A percentile compares a stretch with the other conserved stretches of the same genome.
Conservation (phyloP, 805 yeast genomes). For the Zygoascus tannicola region DNA sequence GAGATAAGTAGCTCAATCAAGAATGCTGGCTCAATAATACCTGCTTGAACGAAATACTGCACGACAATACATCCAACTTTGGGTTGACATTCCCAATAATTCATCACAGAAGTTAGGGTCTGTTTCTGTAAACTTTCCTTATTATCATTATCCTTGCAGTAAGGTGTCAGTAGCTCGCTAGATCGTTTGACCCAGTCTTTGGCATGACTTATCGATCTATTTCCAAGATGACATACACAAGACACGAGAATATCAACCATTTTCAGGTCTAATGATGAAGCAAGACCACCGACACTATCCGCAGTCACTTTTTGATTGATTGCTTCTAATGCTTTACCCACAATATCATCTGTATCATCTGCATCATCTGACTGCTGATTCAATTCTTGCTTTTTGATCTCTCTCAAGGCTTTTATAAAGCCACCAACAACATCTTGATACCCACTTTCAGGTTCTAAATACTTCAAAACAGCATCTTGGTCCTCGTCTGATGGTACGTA, state of each 20-base stretch:
- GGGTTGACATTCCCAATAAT: constrained; percentile 58
- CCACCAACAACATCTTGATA: constrained; percentile 30
- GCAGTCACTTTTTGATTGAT: constrained; percentile 17
- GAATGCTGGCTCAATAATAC: constrained; percentile 27
- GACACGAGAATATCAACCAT: constrained; percentile 57
- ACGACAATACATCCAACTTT: constrained; percentile 54
- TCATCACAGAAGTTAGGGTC: constrained; percentile 46
- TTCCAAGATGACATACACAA: constrained; percentile 71
- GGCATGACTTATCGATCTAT: constrained; percentile 76
- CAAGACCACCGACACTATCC: constrained; percentile 26
- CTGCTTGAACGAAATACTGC: constrained; percentile 41
- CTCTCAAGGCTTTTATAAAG: constrained; percentile 28
- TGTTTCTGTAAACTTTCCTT: constrained; percentile 25
- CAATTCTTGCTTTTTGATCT: constrained; percentile 21
- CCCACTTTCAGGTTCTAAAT: constrained; percentile 32
- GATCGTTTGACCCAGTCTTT: constrained; percentile 43
- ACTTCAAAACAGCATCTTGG: constrained; percentile 33
- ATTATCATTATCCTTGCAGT: constrained; percentile 20
- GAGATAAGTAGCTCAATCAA: neutral
- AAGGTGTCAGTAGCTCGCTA: constrained; percentile 26
- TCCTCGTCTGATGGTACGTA: constrained; percentile 24
- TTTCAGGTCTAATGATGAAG: constrained; percentile 35
- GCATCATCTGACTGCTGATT: constrained; percentile 18
- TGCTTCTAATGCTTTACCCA: constrained; percentile 8
- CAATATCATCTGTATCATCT: constrained; percentile 7